These are phyloP conservation scores for Aspergillus ellipticus DNA, from an alignment of 495 filamentous ascomycete genomes.

Conservation along the genomic window DNA sequence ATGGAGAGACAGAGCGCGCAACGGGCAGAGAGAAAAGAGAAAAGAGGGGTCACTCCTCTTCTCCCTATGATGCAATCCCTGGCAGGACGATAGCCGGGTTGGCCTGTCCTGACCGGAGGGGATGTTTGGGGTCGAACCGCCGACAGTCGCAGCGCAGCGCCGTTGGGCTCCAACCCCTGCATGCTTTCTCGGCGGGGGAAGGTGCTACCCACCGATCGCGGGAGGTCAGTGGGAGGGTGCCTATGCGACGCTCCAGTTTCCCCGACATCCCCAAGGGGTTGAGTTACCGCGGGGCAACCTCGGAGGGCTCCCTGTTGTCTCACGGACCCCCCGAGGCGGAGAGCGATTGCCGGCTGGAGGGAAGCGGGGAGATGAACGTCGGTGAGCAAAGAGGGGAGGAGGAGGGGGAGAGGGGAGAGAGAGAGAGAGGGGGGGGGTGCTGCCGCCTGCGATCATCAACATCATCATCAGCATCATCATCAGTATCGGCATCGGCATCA, in stretches of 20 bases:
- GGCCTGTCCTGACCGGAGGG: neutral
- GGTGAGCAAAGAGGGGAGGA: neutral
- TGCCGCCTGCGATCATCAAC: neutral
- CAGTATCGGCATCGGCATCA: neutral
- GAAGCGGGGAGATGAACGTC: conserved; percentile 7
- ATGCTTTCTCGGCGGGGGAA: conserved; percentile 11
- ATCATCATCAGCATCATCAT: neutral
- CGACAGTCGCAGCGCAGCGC: neutral
- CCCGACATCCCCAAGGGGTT: conserved; percentile 9
- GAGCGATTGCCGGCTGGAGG: conserved; percentile 5
- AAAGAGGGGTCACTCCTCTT: neutral
- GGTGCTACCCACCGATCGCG: conserved; percentile 12
- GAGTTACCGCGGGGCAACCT: conserved; percentile 15
- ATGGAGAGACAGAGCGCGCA: too few species aligned
- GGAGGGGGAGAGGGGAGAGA: neutral
- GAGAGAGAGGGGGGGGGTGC: neutral
- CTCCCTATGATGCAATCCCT: neutral
- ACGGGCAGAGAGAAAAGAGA: neutral
- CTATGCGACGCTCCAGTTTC: conserved; percentile 17
- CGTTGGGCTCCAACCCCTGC: conserved; percentile 10
- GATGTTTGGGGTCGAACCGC: neutral
- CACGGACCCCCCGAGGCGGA: conserved; percentile 16
- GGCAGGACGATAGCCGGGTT: neutral
- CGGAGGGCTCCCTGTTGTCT: conserved; percentile 5
- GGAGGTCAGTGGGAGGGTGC: conserved; percentile 15